Percentiles rank a stretch among this genome's conserved stretches.
These are phyloP conservation scores for Neopestalotiopsis sp. DNA, from an alignment of 2,329 filamentous ascomycete species.

Conservation along the genomic window DNA sequence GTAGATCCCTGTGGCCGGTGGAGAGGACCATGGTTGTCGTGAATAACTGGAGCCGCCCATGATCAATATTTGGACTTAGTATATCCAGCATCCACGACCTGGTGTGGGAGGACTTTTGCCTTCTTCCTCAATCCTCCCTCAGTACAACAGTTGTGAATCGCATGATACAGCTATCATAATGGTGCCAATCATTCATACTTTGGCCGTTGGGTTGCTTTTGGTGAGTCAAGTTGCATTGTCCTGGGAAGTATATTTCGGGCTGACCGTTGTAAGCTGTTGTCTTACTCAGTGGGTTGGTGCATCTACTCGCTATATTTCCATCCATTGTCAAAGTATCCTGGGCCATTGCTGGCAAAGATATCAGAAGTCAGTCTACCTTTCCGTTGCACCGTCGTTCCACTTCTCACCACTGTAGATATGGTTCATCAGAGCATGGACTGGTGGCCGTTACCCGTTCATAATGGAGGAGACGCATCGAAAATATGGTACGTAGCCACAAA, in stretches of 20 bases:
- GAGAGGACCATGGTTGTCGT: neutral
- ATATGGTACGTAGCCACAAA: neutral
- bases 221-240: neutral
- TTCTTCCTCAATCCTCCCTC: no score
- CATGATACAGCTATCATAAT: no score
- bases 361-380: conserved; percentile 21
- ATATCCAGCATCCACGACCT: no score
- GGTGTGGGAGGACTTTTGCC: no score
- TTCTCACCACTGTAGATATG: neutral
- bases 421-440: neutral
- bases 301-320: conserved; percentile 25
- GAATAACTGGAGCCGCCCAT: no score
- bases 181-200: neutral
- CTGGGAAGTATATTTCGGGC: neutral
- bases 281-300: conserved; percentile 16
- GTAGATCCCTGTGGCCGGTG: neutral
- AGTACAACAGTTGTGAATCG: no score
- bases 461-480: neutral
- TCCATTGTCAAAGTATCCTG: conserved; percentile 27
- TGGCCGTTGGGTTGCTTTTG: neutral
- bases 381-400: neutral
- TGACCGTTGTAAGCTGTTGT: conserved; percentile 1
- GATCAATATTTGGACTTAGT: no score
- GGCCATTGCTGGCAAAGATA: conserved; percentile 24
- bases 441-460: neutral